Conservation (phyloP, 1,284 basidiomycete genomes). For the Ceratobasidium sp. region DNA sequence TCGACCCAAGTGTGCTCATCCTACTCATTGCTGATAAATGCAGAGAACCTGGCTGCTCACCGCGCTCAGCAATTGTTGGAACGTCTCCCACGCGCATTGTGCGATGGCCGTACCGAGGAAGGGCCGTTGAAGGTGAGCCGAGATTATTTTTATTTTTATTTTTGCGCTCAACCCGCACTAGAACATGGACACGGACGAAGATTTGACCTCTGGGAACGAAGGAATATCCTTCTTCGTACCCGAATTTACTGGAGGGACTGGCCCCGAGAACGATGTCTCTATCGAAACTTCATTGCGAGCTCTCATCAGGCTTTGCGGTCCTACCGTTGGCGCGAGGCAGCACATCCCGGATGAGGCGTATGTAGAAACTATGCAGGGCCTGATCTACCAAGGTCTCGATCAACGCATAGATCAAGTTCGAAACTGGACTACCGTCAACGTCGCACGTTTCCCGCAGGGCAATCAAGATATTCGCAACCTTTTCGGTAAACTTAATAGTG, state of each 20-base stretch:
- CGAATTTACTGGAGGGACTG: slow-evolving; percentile 1
- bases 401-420: slow-evolving; percentile 62
- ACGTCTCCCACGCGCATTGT: slow-evolving; percentile 7
- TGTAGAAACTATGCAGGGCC: slow-evolving; percentile 7
- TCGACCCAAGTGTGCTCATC: background rate
- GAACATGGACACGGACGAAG: slow-evolving; percentile 45
- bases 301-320: background rate
- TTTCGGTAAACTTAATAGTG: slow-evolving; percentile 61
- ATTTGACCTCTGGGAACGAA: slow-evolving; percentile 10
- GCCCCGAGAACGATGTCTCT: background rate
- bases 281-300: background rate
- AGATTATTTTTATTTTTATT: too few relatives aligned
- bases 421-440: slow-evolving; percentile 66
- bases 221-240: slow-evolving; percentile 12
- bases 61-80: slow-evolving; percentile 35
- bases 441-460: slow-evolving; percentile 62
- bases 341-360: background rate
- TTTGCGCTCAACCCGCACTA: background rate
- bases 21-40: background rate
- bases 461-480: slow-evolving; percentile 65
- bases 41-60: slow-evolving; percentile 48
- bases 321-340: background rate
- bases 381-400: slow-evolving; percentile 15
- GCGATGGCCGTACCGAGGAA: background rate
- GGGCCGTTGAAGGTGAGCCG: slow-evolving; percentile 20